Evolutionary conservation across 768 basidiomycete genomes (phyloP), one percentile per base, ranked within the genome.

Genomic region (Tylopilus felleus): DNA sequence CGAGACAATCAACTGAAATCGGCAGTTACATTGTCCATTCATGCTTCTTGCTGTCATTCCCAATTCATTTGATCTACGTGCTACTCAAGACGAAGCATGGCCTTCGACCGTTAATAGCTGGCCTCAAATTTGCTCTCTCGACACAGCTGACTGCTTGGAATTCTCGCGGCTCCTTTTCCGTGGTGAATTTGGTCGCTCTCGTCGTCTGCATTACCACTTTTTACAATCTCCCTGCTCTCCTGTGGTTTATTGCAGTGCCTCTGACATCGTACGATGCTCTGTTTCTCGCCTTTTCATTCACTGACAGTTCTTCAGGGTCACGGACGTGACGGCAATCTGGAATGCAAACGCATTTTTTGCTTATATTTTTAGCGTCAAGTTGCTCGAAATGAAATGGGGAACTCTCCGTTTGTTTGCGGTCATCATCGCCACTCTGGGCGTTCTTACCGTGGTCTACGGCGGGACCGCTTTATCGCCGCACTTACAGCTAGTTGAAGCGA

Each of bases 291-390:
- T 36, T 55, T 25, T 13, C 43, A 25, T 36, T 54, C 33, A 17
- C 58, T 55, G 52, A 61, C 23, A 38, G 25, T 53, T 46, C 48
- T 52, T 25, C 57, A 92, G 93, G 22, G 76, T 93, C 25, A 87
- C 85, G 60, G 91, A 94, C 70, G 83, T 94, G 25, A 95, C 92
- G 74, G 83, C 84, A 19, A 82, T 93, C 25, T 93, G 90, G 84
- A 95, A 96, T 65, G 85, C 88, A 8, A 90, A 89, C 62, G 87
- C 90, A 1, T 94, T 98, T 74, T 94, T 93, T 69, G 89, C 90
- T 6, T 98, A 98, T 66, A 67, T 93, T 25, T 81, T 98, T 67
- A 81, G 86, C n/a, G 83, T 94, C 56, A 81, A 81, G 60, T 61
- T 93, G 3, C 84, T 86, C 56, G 73, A 78, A 21, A 72, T 82